phyloP scores from a whole-genome alignment of 495 filamentous ascomycete species.

The Lasiosphaeria ovina region DNA sequence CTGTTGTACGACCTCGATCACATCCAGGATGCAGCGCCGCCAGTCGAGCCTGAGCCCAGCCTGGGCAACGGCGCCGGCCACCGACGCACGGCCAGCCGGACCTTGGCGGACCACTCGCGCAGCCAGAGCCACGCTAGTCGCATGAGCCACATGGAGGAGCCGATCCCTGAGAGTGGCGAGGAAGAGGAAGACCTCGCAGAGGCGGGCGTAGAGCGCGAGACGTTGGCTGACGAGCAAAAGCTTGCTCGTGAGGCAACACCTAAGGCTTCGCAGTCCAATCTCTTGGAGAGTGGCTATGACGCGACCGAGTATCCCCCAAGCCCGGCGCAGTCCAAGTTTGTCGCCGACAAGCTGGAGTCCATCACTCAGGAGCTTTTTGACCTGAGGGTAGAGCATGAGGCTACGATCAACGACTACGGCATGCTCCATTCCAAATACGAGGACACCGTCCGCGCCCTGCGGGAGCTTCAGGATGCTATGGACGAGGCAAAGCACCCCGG shows the following conservation, averaged over 20 bases:
- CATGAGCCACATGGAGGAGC: constrained; percentile 50
- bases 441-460: constrained; percentile 76
- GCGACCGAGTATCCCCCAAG: constrained; percentile 52
- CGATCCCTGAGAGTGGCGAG: constrained; percentile 45
- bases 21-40: constrained; percentile 60
- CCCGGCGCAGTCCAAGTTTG: constrained; percentile 78
- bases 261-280: constrained; percentile 24
- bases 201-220: constrained; percentile 28
- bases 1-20: constrained; percentile 87
- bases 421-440: constrained; percentile 86
- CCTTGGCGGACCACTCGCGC: constrained; percentile 47
- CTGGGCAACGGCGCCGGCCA: constrained; percentile 42
- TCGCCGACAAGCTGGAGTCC: constrained; percentile 89
- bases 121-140: constrained; percentile 51
- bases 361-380: constrained; percentile 92
- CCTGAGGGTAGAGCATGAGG: constrained; percentile 85
- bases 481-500: constrained; percentile 75
- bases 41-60: constrained; percentile 33
- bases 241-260: constrained; percentile 32
- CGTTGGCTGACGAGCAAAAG: constrained; percentile 24
- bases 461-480: constrained; percentile 78
- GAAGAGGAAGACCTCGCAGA: constrained; percentile 33
- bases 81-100: constrained; percentile 40
- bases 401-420: constrained; percentile 76
- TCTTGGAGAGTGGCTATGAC: constrained; percentile 10